Conservation (phyloP, 768 basidiomycete genomes). For the Lactarius trivialis region DNA sequence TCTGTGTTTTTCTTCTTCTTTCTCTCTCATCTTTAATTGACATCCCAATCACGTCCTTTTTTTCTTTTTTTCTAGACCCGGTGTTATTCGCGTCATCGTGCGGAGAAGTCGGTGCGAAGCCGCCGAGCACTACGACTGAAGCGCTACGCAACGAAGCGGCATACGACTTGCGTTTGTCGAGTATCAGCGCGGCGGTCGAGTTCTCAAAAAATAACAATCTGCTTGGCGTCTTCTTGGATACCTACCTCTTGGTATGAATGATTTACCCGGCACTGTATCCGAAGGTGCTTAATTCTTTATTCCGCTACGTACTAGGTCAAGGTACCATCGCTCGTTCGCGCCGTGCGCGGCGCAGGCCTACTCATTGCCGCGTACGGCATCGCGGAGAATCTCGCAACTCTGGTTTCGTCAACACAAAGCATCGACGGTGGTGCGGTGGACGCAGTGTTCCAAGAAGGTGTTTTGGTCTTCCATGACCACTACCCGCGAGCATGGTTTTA, state of each 20-base stretch:
- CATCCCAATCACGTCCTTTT: not conserved
- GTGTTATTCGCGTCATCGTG: conserved; percentile 92
- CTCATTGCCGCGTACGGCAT: conserved; percentile 80
- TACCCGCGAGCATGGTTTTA: conserved; percentile 52
- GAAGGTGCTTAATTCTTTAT: conserved; percentile 4
- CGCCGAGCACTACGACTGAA: conserved; percentile 36
- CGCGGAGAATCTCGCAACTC: conserved; percentile 34
- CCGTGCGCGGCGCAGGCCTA: conserved; percentile 82
- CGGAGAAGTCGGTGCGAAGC: conserved; percentile 46
- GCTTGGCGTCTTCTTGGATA: conserved; percentile 85
- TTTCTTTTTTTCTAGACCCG: conserved; percentile 53
- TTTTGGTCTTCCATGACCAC: conserved; percentile 62
- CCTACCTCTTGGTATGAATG: conserved; percentile 66
- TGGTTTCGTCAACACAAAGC: conserved; percentile 31
- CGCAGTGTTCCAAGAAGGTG: conserved; percentile 58
- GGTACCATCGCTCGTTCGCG: conserved; percentile 85
- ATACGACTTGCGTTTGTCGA: conserved; percentile 46
- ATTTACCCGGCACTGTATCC: conserved; percentile 9
- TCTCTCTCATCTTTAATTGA: not conserved
- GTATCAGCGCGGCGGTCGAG: conserved; percentile 86
- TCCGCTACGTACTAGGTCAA: conserved; percentile 47
- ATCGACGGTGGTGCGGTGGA: conserved; percentile 52
- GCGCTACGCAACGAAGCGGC: conserved; percentile 34
- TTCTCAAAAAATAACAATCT: conserved; percentile 91
- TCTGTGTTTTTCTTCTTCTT: conserved; percentile 10